Conservation (phyloP, 2,329 filamentous ascomycete genomes). For the Monosporascus cannonballus region DNA sequence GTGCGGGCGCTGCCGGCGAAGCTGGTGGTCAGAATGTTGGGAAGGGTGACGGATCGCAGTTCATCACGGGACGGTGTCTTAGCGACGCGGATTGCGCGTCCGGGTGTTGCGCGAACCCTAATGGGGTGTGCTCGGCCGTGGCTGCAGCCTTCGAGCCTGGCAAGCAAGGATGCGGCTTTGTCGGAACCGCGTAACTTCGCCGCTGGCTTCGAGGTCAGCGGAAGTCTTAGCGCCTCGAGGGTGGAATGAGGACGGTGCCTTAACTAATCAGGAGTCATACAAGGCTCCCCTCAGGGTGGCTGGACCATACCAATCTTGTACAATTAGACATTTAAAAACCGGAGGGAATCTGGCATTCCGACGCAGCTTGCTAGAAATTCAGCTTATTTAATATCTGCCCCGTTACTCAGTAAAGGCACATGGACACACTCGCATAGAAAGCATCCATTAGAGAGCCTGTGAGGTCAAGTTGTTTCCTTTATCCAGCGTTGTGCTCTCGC, state of each 20-base stretch:
- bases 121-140: slow-evolving; percentile 18
- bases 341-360: neutral
- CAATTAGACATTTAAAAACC: neutral
- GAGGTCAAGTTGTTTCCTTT: too few relatives aligned
- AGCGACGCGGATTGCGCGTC: slow-evolving; percentile 23
- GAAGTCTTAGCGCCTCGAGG: neutral
- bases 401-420: too few relatives aligned
- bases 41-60: slow-evolving; percentile 17
- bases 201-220: neutral
- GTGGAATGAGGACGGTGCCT: neutral
- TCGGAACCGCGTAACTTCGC: slow-evolving; percentile 1
- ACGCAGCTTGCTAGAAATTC: neutral
- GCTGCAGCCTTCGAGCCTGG: slow-evolving; percentile 15
- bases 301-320: neutral
- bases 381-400: neutral
- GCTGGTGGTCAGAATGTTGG: slow-evolving; percentile 21
- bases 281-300: neutral
- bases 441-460: too few relatives aligned
- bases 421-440: too few relatives aligned
- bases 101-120: slow-evolving; percentile 18
- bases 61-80: slow-evolving; percentile 24
- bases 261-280: neutral
- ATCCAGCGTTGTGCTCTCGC: too few relatives aligned
- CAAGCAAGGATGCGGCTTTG: slow-evolving; percentile 20
- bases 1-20: neutral